Percentiles rank a stretch among this genome's conserved stretches.
These are phyloP conservation scores for Leishmania guyanensis DNA, from an alignment of 208 protist genomes.

Conservation along the genomic window DNA sequence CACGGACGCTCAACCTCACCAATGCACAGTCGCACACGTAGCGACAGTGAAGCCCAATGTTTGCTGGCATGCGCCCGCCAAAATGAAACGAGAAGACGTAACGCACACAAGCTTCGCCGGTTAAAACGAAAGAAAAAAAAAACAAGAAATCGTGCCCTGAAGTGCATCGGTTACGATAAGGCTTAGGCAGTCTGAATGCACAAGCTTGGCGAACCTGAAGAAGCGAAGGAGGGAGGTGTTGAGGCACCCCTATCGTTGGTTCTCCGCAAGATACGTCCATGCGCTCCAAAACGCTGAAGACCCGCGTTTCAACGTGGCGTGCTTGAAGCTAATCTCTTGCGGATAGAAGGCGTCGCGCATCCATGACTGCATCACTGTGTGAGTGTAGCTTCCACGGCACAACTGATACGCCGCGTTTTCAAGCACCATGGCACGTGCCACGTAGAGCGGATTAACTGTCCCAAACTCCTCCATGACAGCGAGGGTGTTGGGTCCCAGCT, in stretches of 20 bases:
- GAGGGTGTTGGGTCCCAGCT: constrained; percentile 54
- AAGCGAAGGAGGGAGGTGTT: background rate
- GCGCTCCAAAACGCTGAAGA: constrained; percentile 40
- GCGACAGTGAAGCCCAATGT: background rate
- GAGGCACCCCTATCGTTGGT: background rate
- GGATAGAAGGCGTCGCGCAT: constrained; percentile 85
- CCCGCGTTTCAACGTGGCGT: constrained; percentile 45
- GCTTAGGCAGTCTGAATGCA: background rate
- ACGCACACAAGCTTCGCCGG: background rate
- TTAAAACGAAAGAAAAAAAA: background rate
- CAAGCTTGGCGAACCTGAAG: background rate
- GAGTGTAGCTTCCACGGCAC: constrained; percentile 62
- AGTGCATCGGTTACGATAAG: background rate
- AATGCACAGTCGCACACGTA: background rate
- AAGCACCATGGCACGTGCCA: constrained; percentile 59
- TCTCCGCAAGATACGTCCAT: constrained; percentile 17
- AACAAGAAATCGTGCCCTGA: background rate
- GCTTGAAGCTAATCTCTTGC: constrained; percentile 71
- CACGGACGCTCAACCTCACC: background rate
- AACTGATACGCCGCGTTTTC: constrained; percentile 74
- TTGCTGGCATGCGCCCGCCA: background rate
- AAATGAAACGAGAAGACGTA: background rate
- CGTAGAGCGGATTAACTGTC: constrained; percentile 60
- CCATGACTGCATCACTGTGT: constrained; percentile 74
- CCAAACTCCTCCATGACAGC: constrained; percentile 79